Base-by-base conservation (phyloP, 225 moss, liverwort and hornwort species). In the Polytrichum commune region DNA sequence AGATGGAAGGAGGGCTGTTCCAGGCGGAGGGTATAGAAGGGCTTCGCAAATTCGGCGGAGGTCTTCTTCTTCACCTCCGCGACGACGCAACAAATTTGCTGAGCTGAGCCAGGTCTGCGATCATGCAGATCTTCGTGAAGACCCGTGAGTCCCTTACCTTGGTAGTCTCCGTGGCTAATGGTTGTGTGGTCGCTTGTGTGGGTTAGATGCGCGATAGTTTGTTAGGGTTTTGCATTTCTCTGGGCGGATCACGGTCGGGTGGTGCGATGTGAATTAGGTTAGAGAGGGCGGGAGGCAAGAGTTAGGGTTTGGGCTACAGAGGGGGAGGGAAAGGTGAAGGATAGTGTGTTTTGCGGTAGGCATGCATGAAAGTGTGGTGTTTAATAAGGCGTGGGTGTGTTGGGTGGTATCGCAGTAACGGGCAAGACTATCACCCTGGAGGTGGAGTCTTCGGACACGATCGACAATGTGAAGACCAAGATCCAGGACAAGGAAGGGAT, bases 51-150 rank as follows among this genome's bases (percentile, higher is more conserved):
- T 3, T 1, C 13, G 3, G 4, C 8, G 13, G 0, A 3, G 13
- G 46, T 13, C 46, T 46, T 46, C 46, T 46, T 46, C 46, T 46
- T 16, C 46, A 46, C 46, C 46, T 46, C 46, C 46, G 46, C 46
- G 46, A 46, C 46, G 46, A 46, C 46, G 46, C 46, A 46, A 46
- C 10, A 16, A 4, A 13, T 13, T 46, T 46, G 46, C 46, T 46
- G 46, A 46, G 46, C 46, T 46, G 46, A 46, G 46, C 4, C 46
- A 4, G 46, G 76, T 73, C 58, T 66, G 38, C 66, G 78, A 79
- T 75, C 76, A 81, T 81, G 81, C 81, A 81, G 81, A 81, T 81
- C 53, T 81, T 81, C 63, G 81, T 81, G 35, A 81, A 81, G 81
- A 81, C 81, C 77, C 77, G 81, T 81, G 64, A 62, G 38, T 65